Percentiles rank a stretch among this genome's conserved stretches.
Conservation (phyloP, 345 rosid genomes). For the Xanthoceras sorbifolium region DNA sequence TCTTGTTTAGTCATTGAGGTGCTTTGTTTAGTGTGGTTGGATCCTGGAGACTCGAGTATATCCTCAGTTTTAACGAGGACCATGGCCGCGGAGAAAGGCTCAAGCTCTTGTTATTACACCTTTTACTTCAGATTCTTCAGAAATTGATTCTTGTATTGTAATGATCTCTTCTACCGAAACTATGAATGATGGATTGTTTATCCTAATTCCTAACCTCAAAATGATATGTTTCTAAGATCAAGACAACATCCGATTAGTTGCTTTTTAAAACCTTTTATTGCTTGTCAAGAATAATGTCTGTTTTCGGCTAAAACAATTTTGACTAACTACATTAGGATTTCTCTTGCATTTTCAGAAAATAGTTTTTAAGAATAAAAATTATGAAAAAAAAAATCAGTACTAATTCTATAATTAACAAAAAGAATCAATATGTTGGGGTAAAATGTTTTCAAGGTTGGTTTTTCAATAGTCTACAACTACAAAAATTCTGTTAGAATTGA, state of each 20-base stretch:
- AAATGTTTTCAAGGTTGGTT: too few relatives aligned
- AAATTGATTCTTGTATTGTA: not conserved
- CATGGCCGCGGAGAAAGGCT: not conserved
- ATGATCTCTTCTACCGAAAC: not conserved
- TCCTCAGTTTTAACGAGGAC: conserved; percentile 11
- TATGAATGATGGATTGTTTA: conserved; percentile 3
- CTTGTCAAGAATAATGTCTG: not conserved
- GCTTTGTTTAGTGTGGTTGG: not conserved
- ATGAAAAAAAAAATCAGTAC: too few relatives aligned
- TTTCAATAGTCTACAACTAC: too few relatives aligned
- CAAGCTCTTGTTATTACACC: not conserved
- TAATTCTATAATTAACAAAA: too few relatives aligned
- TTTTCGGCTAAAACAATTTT: not conserved
- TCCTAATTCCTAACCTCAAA: not conserved
- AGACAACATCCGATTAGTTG: not conserved
- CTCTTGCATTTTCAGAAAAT: too few relatives aligned
- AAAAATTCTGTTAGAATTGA: too few relatives aligned
- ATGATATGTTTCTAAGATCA: not conserved
- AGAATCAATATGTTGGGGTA: too few relatives aligned
- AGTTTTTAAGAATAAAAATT: too few relatives aligned
- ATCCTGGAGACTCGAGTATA: not conserved
- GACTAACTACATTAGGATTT: too few relatives aligned
- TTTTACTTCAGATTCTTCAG: not conserved
- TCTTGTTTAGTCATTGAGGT: not conserved
- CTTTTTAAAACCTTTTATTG: not conserved